Base-by-base conservation (phyloP, 2,329 filamentous ascomycete genomes). In the Phaeoacremonium minimum region DNA sequence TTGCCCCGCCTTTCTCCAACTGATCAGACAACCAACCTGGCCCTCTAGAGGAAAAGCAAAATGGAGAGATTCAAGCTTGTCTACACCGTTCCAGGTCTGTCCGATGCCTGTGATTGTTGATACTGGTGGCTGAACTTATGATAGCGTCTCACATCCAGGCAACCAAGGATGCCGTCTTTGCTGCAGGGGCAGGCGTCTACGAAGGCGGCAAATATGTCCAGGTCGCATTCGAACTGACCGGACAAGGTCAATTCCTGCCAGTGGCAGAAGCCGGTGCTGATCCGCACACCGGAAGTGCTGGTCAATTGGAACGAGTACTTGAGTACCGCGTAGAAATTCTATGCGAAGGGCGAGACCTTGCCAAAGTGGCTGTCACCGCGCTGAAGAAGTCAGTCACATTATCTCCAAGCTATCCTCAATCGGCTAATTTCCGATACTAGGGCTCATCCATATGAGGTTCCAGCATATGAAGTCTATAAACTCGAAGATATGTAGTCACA, bases 251-350 rank as follows among this genome's bases (percentile, higher is more conserved):
- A 32, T 75, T 73, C 49, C 51, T 60, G 19, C 69, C 70, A 2
- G 38, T 46, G 4, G 40, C 40, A 1, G 66, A 63, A 2, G 54
- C 59, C 19, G 49, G 53, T 2, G 66, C 70, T 8, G 67, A 66
- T 28, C 71, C 71, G 12, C 51, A 66, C 40, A 68, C 72, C 32
- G 71, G 71, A 6, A 48, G 58, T 13, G 50, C 56, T 4, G 66
- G 66, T 6, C 48, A 61, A 18, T 40, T 74, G 18, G 69, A 73
- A 46, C 55, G 66, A 33, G 58, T 73, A 0, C 58, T 64, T 5
- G 70, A 74, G 45, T 60, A 64, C 26, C 62, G 58, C 36, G 66
- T 69, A 4, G 71, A 75, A 54, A 60, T 64, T 3, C 46, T 73
- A 15, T 73, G 70, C 49, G 42, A 63, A 12, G 67, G 67, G 0